These are phyloP conservation scores for Puccinellia tenuiflora DNA, from an alignment of 176 grass and related monocot species.

Conservation along the genomic window DNA sequence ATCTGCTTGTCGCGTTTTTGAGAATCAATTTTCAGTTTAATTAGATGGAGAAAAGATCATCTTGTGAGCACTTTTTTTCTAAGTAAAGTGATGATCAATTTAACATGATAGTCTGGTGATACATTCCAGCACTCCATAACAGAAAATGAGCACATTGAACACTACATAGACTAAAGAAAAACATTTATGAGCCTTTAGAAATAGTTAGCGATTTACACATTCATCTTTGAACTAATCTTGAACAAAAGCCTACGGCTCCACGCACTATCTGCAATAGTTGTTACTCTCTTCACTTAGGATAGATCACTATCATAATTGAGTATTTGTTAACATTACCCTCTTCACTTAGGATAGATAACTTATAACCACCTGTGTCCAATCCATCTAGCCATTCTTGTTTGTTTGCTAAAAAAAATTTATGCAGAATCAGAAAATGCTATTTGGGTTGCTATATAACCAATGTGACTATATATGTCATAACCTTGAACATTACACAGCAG, in stretches of 20 bases:
- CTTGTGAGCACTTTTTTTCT: neutral
- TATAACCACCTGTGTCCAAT: neutral
- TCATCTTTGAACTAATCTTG: neutral
- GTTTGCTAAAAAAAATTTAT: neutral
- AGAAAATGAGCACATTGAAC: neutral
- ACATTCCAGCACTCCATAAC: neutral
- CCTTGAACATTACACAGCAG: neutral
- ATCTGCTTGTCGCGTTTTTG: neutral
- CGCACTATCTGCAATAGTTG: neutral
- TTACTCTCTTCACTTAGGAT: neutral
- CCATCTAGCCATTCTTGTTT: neutral
- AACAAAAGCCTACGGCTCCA: neutral
- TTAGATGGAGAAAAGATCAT: neutral
- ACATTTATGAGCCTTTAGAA: neutral
- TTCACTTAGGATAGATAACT: too few relatives aligned
- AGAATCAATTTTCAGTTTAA: neutral
- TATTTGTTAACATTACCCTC: too few relatives aligned
- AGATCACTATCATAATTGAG: too few relatives aligned
- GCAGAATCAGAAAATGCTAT: neutral
- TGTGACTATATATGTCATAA: neutral
- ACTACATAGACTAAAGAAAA: neutral
- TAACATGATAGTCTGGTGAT: neutral
- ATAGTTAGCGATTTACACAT: neutral
- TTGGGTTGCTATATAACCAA: neutral
- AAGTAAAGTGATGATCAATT: neutral